These are phyloP conservation scores for Hyphopichia burtonii DNA, from an alignment of 1,139 yeast genomes.

Conservation along the genomic window DNA sequence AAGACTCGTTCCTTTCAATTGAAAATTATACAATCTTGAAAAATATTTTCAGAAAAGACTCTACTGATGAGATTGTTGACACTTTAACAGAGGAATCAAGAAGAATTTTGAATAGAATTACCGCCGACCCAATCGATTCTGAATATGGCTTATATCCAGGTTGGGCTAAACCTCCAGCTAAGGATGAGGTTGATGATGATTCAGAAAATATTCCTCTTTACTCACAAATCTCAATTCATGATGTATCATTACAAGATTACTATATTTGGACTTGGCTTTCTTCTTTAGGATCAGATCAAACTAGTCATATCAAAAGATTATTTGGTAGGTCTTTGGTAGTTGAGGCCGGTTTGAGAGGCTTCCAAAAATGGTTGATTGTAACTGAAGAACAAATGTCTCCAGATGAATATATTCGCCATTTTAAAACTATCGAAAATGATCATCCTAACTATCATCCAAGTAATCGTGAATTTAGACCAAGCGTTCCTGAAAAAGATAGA, in stretches of 20 bases:
- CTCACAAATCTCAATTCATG: slow-evolving; percentile 54
- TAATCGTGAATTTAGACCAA: slow-evolving; percentile 6
- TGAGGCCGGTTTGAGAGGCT: slow-evolving; percentile 70
- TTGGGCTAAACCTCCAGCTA: slow-evolving; percentile 31
- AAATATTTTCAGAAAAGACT: slow-evolving; percentile 62
- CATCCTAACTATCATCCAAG: slow-evolving; percentile 1
- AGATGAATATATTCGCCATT: slow-evolving; percentile 35
- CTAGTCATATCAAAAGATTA: slow-evolving; percentile 57
- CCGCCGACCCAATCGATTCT: slow-evolving; percentile 42
- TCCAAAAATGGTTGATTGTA: slow-evolving; percentile 79
- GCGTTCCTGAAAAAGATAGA: slow-evolving; percentile 13
- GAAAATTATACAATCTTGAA: slow-evolving; percentile 79
- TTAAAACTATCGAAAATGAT: slow-evolving; percentile 11
- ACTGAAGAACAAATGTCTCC: slow-evolving; percentile 62
- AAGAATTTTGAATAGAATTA: slow-evolving; percentile 60
- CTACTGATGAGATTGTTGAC: slow-evolving; percentile 55
- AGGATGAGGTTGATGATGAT: slow-evolving; percentile 14
- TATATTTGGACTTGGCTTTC: slow-evolving; percentile 92
- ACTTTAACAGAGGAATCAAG: slow-evolving; percentile 75
- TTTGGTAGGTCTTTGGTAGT: slow-evolving; percentile 82
- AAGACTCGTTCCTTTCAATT: slow-evolving; percentile 66
- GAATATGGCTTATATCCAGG: slow-evolving; percentile 42
- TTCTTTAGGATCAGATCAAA: slow-evolving; percentile 73
- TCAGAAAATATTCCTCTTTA: slow-evolving; percentile 30
- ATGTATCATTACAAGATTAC: slow-evolving; percentile 79